Conservation (phyloP, 73 alveolate genomes). For the Paramecium caudatum region DNA sequence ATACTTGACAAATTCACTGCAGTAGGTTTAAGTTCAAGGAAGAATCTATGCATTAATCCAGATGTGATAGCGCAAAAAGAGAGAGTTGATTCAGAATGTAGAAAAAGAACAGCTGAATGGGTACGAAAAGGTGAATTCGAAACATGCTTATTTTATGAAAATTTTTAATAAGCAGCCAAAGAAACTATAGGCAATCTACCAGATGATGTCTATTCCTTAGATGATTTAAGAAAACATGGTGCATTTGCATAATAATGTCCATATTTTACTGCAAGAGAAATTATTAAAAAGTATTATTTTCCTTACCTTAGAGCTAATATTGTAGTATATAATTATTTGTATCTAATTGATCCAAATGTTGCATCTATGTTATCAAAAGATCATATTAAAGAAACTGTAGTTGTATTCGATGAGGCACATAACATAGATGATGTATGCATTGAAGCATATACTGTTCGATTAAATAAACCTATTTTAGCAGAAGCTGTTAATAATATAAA, state of each 20-base stretch:
- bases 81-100: constrained; percentile 87
- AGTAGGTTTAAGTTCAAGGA: constrained; percentile 77
- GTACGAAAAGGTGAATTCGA: constrained; percentile 72
- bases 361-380: constrained; percentile 73
- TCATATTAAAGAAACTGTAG: constrained; percentile 73
- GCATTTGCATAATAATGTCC: constrained; percentile 85
- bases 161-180: constrained; percentile 66
- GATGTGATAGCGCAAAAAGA: constrained; percentile 78
- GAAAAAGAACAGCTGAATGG: constrained; percentile 89
- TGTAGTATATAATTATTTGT: constrained; percentile 87
- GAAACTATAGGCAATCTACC: constrained; percentile 74
- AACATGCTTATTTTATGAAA: constrained; percentile 83
- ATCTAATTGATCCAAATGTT: constrained; percentile 88
- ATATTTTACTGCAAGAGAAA: constrained; percentile 84
- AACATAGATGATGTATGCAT: constrained; percentile 91
- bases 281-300: constrained; percentile 37
- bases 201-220: constrained; percentile 83
- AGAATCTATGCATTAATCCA: constrained; percentile 87
- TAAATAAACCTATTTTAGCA: constrained; percentile 81
- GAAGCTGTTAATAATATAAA: constrained; percentile 81
- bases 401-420: constrained; percentile 92
- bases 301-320: constrained; percentile 80
- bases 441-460: constrained; percentile 85
- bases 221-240: constrained; percentile 85
- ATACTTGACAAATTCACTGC: constrained; percentile 69